Evolutionary conservation across 1,284 basidiomycete species (phyloP).

Genomic region (Puccinia polysora): DNA sequence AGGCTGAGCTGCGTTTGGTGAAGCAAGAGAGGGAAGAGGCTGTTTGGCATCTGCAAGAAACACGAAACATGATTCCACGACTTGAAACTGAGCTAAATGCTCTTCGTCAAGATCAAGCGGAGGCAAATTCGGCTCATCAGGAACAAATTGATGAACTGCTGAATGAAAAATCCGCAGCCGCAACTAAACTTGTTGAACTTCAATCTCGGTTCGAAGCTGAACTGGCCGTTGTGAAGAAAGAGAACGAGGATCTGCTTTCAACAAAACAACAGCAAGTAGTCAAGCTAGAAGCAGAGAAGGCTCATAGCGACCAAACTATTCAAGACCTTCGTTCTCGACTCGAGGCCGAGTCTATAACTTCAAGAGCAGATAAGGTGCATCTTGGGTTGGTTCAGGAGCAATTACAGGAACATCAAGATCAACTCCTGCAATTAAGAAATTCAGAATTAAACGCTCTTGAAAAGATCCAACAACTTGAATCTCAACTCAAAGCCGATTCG

Average conservation of each 20-base stretch:
- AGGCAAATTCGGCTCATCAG: background rate
- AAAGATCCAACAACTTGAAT: constrained; percentile 5
- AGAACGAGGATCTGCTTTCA: constrained; percentile 3
- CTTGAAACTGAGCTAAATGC: constrained; percentile 7
- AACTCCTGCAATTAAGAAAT: constrained; percentile 8
- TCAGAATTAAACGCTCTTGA: background rate
- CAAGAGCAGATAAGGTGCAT: constrained; percentile 3
- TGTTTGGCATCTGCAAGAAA: background rate
- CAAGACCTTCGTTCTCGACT: constrained; percentile 18
- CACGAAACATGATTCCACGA: constrained; percentile 11
- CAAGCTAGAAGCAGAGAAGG: background rate
- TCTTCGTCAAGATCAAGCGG: background rate
- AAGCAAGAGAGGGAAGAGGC: background rate
- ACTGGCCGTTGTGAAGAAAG: background rate
- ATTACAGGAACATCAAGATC: constrained; percentile 15
- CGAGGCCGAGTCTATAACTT: constrained; percentile 4
- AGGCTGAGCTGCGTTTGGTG: constrained; percentile 2
- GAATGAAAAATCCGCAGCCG: background rate
- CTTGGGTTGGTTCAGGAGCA: background rate
- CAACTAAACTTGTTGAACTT: constrained; percentile 8
- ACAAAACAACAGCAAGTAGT: background rate
- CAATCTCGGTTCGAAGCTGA: constrained; percentile 8
- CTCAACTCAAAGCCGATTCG: background rate
- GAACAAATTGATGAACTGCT: constrained; percentile 5
- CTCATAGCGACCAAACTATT: background rate